A percentile compares a stretch with the other conserved stretches of the same genome.
phyloP scores from a whole-genome alignment of 352 stramenopile genomes.

The Phytophthora macrochlamydospora region DNA sequence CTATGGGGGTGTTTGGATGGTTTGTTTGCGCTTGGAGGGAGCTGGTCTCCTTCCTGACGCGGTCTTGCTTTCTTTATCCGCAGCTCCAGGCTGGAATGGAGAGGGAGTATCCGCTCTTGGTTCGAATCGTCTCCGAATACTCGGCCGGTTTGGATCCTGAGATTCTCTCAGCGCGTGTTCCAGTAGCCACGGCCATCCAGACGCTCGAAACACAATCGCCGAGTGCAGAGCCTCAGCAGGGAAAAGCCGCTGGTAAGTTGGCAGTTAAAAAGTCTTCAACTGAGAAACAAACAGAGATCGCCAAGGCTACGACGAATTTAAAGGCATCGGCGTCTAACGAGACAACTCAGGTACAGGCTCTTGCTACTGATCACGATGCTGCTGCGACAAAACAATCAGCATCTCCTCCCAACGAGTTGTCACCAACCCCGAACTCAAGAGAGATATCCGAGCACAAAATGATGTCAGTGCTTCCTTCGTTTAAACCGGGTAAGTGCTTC shows the following conservation, averaged over 20 bases:
- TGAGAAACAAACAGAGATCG: conserved; percentile 1
- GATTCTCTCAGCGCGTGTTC: conserved; percentile 55
- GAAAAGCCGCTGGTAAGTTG: background rate
- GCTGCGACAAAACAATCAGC: background rate
- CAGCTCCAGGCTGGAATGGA: conserved; percentile 78
- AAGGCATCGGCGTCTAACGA: background rate
- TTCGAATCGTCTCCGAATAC: conserved; percentile 86
- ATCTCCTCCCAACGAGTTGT: no score
- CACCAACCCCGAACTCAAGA: no score
- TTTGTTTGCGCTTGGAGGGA: conserved; percentile 81
- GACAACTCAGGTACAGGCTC: background rate
- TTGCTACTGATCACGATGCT: background rate
- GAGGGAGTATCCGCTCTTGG: conserved; percentile 75
- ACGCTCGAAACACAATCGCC: conserved; percentile 18
- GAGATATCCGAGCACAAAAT: conserved; percentile 40
- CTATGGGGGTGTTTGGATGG: conserved; percentile 81
- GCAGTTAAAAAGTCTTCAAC: background rate
- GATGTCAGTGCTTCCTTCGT: conserved; percentile 79
- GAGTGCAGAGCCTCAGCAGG: conserved; percentile 1
- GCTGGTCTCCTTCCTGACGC: conserved; percentile 81
- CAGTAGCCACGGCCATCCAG: conserved; percentile 27
- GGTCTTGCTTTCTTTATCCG: conserved; percentile 82
- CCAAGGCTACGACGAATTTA: conserved; percentile 1
- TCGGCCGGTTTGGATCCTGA: conserved; percentile 79
- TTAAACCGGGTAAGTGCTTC: conserved; percentile 83